Percentiles rank a stretch among this genome's conserved stretches.
These are phyloP conservation scores for Yamadazyma siamensis DNA, from an alignment of 1,139 yeast genomes.

Conservation along the genomic window DNA sequence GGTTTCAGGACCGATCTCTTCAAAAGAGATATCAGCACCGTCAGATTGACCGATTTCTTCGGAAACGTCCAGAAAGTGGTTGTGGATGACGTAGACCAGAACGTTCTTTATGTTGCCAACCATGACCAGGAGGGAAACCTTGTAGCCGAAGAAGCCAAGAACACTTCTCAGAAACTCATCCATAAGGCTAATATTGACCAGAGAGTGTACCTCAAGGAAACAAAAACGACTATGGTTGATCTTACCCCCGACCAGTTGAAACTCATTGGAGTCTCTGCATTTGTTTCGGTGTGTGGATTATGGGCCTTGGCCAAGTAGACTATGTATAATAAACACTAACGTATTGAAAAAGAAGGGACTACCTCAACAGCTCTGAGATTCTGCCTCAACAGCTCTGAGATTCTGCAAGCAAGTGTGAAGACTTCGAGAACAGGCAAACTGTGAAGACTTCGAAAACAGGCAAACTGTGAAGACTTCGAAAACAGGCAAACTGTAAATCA, in stretches of 20 bases:
- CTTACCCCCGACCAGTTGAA: conserved; percentile 16
- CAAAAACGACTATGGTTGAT: conserved; percentile 14
- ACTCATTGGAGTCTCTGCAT: conserved; percentile 15
- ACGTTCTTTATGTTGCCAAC: conserved; percentile 33
- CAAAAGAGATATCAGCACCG: conserved; percentile 63
- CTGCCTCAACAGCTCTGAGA: no score
- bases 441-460: no score
- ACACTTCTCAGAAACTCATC: conserved; percentile 3
- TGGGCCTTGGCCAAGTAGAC: conserved; percentile 16
- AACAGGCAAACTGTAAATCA: no score
- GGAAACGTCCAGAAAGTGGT: conserved; percentile 88
- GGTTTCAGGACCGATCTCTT: conserved; percentile 86
- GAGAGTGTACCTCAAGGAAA: conserved; percentile 10
- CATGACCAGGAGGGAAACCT: conserved; percentile 21
- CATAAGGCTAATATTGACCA: conserved; percentile 7
- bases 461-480: no score
- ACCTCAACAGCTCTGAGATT: no score
- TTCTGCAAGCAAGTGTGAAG: no score
- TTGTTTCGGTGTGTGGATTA: conserved; percentile 17
- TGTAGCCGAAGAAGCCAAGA: conserved; percentile 1
- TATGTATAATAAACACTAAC: background rate
- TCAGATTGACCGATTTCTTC: conserved; percentile 85
- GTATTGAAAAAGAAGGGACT: no score
- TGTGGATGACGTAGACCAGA: conserved; percentile 55
- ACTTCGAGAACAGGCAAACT: no score